Conservation (phyloP, 2,329 filamentous ascomycete genomes). For the Sporothrix pallida region DNA sequence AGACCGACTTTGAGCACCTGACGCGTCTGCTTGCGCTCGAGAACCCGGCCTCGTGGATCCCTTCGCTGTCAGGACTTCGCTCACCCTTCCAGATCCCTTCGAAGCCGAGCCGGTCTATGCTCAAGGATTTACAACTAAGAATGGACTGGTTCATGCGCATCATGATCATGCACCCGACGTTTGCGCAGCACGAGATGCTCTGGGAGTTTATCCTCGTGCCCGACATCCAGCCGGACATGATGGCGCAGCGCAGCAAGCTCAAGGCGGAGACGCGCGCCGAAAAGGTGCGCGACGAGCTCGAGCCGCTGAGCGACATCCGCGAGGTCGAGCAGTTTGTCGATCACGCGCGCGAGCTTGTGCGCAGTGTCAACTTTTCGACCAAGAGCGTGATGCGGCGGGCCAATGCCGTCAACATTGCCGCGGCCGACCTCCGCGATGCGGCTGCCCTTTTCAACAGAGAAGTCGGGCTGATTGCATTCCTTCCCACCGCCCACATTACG, state of each 20-base stretch:
- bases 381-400: conserved; percentile 81
- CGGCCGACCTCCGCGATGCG: conserved; percentile 70
- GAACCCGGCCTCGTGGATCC: conserved; percentile 94
- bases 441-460: conserved; percentile 54
- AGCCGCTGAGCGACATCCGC: conserved; percentile 79
- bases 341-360: conserved; percentile 87
- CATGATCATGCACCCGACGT: conserved; percentile 86
- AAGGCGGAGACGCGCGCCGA: conserved; percentile 85
- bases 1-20: conserved; percentile 89
- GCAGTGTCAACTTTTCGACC: conserved; percentile 81
- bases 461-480: conserved; percentile 64
- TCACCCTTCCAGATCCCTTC: conserved; percentile 94
- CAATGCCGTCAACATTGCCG: conserved; percentile 71
- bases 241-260: conserved; percentile 83
- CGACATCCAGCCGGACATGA: conserved; percentile 87
- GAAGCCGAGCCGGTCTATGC: conserved; percentile 82
- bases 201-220: conserved; percentile 99
- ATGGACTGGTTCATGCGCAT: conserved; percentile 89
- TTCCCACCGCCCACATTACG: conserved; percentile 69
- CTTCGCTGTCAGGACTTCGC: conserved; percentile 74
- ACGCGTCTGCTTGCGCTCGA: conserved; percentile 82
- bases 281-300: conserved; percentile 85
- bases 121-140: conserved; percentile 85
- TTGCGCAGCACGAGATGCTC: conserved; percentile 93
- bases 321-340: conserved; percentile 94